Percentiles rank a stretch among this genome's conserved stretches.
Conservation (phyloP, 495 filamentous ascomycete species). For the Trypethelium eluteriae region DNA sequence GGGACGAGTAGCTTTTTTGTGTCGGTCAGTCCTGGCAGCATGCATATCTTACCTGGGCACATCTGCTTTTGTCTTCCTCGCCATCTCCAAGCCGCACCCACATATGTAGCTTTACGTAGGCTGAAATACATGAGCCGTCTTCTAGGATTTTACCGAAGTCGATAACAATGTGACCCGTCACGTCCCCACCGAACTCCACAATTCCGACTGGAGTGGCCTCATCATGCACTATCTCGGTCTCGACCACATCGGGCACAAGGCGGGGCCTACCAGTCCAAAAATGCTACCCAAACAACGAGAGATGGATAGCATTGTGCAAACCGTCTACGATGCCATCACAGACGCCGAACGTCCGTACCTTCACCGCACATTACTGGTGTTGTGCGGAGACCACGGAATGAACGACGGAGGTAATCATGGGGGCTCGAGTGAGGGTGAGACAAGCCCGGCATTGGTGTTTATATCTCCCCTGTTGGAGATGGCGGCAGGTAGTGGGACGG, state of each 20-base stretch:
- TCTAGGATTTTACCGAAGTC: conserved; percentile 94
- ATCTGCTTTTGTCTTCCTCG: neutral
- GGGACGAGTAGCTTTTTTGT: conserved; percentile 98
- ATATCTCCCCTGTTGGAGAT: conserved; percentile 78
- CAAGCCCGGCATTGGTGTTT: conserved; percentile 84
- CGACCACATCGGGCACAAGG: conserved; percentile 96
- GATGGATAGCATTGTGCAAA: conserved; percentile 77
- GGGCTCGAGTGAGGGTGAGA: conserved; percentile 85
- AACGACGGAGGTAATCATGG: conserved; percentile 98
- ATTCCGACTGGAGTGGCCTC: conserved; percentile 84
- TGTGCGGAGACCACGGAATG: conserved; percentile 97
- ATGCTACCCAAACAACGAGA: conserved; percentile 91
- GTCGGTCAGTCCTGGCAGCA: conserved; percentile 56
- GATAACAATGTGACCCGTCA: conserved; percentile 96
- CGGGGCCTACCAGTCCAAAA: conserved; percentile 77
- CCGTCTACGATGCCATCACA: conserved; percentile 70
- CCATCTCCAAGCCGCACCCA: neutral
- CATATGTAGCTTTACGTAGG: conserved; percentile 4
- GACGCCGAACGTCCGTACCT: conserved; percentile 52
- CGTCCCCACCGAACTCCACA: conserved; percentile 62
- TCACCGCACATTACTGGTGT: conserved; percentile 67
- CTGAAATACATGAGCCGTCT: conserved; percentile 6
- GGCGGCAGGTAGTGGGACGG: conserved; percentile 28
- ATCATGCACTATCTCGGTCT: conserved; percentile 92
- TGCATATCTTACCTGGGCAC: no score